A percentile compares a stretch with the other conserved stretches of the same genome.
Evolutionary conservation across 2,329 filamentous ascomycete genomes (phyloP).

Genomic region (Exophiala aquamarina): DNA sequence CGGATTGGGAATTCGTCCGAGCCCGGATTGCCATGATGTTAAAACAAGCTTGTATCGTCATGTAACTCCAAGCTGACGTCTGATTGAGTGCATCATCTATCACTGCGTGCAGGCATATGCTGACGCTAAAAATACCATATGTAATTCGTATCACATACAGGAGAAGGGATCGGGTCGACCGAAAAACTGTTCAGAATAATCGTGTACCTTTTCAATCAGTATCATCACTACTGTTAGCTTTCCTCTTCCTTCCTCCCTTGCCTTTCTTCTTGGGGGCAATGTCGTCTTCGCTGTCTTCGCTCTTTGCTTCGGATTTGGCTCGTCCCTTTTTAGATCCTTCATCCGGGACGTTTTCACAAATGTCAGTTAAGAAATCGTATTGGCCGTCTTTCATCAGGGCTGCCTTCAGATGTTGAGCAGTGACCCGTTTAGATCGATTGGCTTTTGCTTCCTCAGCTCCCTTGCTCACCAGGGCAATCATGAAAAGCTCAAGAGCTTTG

Average conservation of each 20-base stretch:
- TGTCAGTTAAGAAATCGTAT: constrained; percentile 90
- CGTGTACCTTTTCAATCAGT: constrained; percentile 17
- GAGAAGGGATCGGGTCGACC: not conserved
- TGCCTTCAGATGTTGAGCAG: constrained; percentile 85
- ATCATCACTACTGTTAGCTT: constrained; percentile 21
- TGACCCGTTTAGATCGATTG: constrained; percentile 73
- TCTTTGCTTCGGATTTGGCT: constrained; percentile 26
- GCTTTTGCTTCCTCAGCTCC: constrained; percentile 81
- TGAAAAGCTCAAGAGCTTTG: constrained; percentile 95
- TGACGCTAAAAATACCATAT: too few relatives aligned
- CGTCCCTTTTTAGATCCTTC: constrained; percentile 28
- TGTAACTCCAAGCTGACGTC: too few relatives aligned
- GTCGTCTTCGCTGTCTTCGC: constrained; percentile 27
- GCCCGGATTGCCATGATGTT: too few relatives aligned
- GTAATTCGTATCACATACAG: too few relatives aligned
- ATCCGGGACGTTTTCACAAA: constrained; percentile 80
- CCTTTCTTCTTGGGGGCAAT: constrained; percentile 23
- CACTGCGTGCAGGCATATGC: too few relatives aligned
- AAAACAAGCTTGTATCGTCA: too few relatives aligned
- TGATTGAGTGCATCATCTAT: too few relatives aligned
- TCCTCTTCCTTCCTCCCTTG: constrained; percentile 20
- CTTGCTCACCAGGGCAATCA: constrained; percentile 89
- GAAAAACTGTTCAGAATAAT: too few relatives aligned
- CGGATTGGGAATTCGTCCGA: too few relatives aligned
- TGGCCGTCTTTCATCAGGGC: constrained; percentile 86